Conservation (phyloP, 805 yeast genomes). For the Candida yuanshanica region DNA sequence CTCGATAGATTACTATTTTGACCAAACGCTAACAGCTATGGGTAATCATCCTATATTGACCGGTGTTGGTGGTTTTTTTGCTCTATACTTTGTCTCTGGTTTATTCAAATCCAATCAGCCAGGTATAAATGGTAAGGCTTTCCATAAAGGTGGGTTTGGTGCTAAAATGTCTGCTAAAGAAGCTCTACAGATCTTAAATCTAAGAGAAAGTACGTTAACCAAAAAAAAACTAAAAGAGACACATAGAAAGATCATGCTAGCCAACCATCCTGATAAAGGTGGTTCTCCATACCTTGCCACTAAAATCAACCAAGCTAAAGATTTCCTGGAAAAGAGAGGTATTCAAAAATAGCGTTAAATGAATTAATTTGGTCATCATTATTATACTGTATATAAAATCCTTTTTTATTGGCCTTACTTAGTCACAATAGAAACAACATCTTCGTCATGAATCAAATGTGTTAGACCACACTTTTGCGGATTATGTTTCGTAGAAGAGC, state of each 20-base stretch:
- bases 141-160: conserved; percentile 85
- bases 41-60: conserved; percentile 74
- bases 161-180: conserved; percentile 86
- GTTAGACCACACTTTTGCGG: conserved; percentile 94
- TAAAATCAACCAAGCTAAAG: conserved; percentile 89
- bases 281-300: conserved; percentile 88
- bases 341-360: conserved; percentile 16
- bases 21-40: conserved; percentile 51
- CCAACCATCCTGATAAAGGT: conserved; percentile 93
- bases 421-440: conserved; percentile 86
- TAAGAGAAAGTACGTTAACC: conserved; percentile 59
- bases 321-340: conserved; percentile 56
- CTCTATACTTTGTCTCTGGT: conserved; percentile 62
- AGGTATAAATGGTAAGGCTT: conserved; percentile 42
- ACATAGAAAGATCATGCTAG: conserved; percentile 79
- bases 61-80: conserved; percentile 61
- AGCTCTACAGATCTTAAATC: conserved; percentile 77
- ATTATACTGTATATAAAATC: not conserved
- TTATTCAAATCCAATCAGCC: conserved; percentile 43
- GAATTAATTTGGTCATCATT: not conserved
- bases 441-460: conserved; percentile 86
- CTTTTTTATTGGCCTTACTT: conserved; percentile 38
- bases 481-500: conserved; percentile 87
- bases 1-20: conserved; percentile 57
- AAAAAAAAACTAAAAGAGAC: conserved; percentile 67